Conservation (phyloP, 768 basidiomycete species). For the Suillus clintonianus region DNA sequence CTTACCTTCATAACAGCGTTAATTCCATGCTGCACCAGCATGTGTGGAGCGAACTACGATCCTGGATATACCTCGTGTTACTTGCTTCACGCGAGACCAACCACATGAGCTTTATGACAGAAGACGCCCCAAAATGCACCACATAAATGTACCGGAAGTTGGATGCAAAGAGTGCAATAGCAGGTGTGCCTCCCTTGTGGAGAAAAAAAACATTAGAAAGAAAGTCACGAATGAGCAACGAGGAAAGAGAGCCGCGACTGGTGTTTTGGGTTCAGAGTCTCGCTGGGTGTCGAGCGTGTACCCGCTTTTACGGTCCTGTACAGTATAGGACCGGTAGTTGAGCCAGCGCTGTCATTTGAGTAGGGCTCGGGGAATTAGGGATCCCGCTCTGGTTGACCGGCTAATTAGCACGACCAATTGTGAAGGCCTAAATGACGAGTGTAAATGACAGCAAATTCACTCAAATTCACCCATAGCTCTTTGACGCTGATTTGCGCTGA, state of each 20-base stretch:
- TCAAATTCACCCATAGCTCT: background rate
- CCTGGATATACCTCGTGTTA: constrained; percentile 84
- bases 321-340: too few relatives aligned
- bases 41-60: constrained; percentile 77
- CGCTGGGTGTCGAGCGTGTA: too few relatives aligned
- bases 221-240: background rate
- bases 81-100: constrained; percentile 40
- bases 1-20: constrained; percentile 74
- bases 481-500: background rate
- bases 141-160: constrained; percentile 36
- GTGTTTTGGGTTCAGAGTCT: too few relatives aligned
- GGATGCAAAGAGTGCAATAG: constrained; percentile 76
- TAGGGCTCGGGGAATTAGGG: too few relatives aligned
- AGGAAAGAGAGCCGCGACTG: too few relatives aligned
- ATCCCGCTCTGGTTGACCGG: too few relatives aligned
- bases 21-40: constrained; percentile 68
- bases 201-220: background rate
- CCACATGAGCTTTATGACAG: background rate
- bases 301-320: too few relatives aligned
- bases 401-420: background rate
- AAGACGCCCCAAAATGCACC: background rate
- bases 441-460: too few relatives aligned
- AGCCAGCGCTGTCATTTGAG: too few relatives aligned
- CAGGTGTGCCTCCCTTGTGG: constrained; percentile 60
- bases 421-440: background rate